Evolutionary conservation across 441 rosid species (phyloP).

Genomic region (Mallotus japonicus): DNA sequence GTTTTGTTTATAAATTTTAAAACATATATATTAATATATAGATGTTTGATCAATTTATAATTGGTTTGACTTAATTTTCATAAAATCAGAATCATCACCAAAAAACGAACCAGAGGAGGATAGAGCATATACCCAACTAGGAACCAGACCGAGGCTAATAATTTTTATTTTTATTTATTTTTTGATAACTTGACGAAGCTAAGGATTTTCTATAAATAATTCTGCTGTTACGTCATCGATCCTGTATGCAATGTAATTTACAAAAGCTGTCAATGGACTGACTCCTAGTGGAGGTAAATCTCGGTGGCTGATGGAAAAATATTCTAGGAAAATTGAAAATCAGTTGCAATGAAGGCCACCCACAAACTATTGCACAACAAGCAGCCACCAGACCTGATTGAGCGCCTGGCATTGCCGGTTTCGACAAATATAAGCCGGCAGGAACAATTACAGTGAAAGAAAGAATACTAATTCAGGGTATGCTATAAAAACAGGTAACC

Average conservation of each 20-base stretch:
- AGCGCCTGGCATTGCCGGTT: conserved; percentile 20
- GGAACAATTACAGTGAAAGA: conserved; percentile 11
- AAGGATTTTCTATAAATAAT: conserved; percentile 22
- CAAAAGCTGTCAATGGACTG: conserved; percentile 19
- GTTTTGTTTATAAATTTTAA: too few relatives aligned
- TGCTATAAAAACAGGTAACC: conserved; percentile 46
- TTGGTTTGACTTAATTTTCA: too few relatives aligned
- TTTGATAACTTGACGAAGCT: not conserved
- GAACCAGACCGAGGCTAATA: too few relatives aligned
- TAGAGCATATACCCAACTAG: too few relatives aligned
- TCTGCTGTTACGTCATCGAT: conserved; percentile 16
- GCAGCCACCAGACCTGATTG: not conserved
- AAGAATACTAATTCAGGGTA: not conserved
- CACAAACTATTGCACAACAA: not conserved
- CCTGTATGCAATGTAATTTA: conserved; percentile 29
- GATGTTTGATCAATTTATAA: too few relatives aligned
- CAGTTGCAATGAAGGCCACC: not conserved
- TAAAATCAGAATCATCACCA: too few relatives aligned
- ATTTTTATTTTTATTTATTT: too few relatives aligned
- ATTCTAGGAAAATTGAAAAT: conserved; percentile 20
- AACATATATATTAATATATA: too few relatives aligned
- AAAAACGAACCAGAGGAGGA: too few relatives aligned
- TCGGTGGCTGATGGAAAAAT: conserved; percentile 12
- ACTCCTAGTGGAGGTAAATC: conserved; percentile 4
- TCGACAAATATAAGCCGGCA: conserved; percentile 26